Evolutionary conservation across 2,329 filamentous ascomycete species (phyloP).

Genomic region (Ceratocystis colombiana): DNA sequence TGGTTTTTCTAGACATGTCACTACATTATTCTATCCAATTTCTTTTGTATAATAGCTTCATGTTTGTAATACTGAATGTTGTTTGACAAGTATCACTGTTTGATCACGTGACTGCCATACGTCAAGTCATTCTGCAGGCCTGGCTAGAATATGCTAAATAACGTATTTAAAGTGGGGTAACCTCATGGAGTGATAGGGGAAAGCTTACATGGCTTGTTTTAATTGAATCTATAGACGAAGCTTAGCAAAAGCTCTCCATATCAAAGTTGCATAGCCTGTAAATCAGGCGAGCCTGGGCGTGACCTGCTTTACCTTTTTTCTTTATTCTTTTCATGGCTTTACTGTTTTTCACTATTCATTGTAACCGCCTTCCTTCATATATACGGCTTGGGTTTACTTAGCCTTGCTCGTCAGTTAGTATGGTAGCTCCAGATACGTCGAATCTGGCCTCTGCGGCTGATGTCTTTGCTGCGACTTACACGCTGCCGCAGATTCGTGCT

Average conservation of each 20-base stretch:
- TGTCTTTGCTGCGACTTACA: conserved; percentile 47
- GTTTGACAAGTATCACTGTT: not conserved
- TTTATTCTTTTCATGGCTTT: too few relatives aligned
- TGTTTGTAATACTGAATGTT: not conserved
- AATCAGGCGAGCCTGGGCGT: not conserved
- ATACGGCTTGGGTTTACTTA: not conserved
- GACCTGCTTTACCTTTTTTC: not conserved
- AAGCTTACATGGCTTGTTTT: conserved; percentile 11
- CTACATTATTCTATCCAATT: conserved; percentile 6
- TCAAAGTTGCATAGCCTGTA: not conserved
- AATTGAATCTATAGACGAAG: not conserved
- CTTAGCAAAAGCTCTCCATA: not conserved
- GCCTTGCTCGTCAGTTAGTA: not conserved
- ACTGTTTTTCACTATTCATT: not conserved
- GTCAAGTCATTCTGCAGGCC: not conserved
- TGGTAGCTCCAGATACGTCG: conserved; percentile 26
- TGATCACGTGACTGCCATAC: not conserved
- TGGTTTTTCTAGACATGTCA: conserved; percentile 16
- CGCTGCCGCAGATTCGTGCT: conserved; percentile 53
- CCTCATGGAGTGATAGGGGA: not conserved
- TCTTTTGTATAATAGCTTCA: not conserved
- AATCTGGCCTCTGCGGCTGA: conserved; percentile 41
- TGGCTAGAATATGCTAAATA: not conserved
- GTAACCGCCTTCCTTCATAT: conserved; percentile 1
- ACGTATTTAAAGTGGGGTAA: not conserved